Evolutionary conservation across 768 basidiomycete genomes (phyloP).

Genomic region (Stropharia rugosoannulata): DNA sequence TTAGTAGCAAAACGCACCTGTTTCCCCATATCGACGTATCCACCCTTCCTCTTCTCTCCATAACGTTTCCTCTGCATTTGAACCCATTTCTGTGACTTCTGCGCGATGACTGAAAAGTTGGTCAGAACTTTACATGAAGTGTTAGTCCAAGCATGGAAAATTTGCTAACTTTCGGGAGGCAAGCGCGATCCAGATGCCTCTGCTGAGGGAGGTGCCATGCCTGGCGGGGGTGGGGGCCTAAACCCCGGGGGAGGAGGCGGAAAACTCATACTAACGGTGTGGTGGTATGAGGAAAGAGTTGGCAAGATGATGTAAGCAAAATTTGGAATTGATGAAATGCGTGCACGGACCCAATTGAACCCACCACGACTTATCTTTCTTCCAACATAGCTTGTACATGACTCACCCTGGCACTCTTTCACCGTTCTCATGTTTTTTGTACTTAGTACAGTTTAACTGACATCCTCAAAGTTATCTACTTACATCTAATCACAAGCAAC

Average conservation of each 20-base stretch:
- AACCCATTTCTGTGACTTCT: slow-evolving; percentile 96
- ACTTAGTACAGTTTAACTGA: neutral
- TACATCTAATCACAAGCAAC: too few relatives aligned
- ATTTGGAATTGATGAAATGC: slow-evolving; percentile 12
- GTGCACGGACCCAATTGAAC: slow-evolving; percentile 38
- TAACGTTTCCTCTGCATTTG: slow-evolving; percentile 93
- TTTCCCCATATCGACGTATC: slow-evolving; percentile 91
- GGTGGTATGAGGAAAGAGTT: slow-evolving; percentile 38
- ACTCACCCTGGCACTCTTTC: neutral
- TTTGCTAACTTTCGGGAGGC: slow-evolving; percentile 44
- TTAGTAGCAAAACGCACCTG: slow-evolving; percentile 53
- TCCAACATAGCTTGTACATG: neutral
- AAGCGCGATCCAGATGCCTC: slow-evolving; percentile 42
- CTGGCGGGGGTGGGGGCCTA: slow-evolving; percentile 49
- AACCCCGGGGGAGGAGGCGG: slow-evolving; percentile 58
- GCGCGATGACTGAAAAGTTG: slow-evolving; percentile 57
- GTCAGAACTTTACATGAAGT: slow-evolving; percentile 18
- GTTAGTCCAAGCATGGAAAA: slow-evolving; percentile 1
- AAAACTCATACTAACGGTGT: slow-evolving; percentile 49
- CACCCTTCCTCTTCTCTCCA: slow-evolving; percentile 87
- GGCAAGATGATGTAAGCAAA: slow-evolving; percentile 41
- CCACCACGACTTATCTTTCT: slow-evolving; percentile 1
- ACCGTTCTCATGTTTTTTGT: neutral
- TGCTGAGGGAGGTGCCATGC: slow-evolving; percentile 42
- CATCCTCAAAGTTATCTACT: neutral